These are phyloP conservation scores for Rosa chinensis DNA, from an alignment of 306 rosid genomes.

Conservation along the genomic window DNA sequence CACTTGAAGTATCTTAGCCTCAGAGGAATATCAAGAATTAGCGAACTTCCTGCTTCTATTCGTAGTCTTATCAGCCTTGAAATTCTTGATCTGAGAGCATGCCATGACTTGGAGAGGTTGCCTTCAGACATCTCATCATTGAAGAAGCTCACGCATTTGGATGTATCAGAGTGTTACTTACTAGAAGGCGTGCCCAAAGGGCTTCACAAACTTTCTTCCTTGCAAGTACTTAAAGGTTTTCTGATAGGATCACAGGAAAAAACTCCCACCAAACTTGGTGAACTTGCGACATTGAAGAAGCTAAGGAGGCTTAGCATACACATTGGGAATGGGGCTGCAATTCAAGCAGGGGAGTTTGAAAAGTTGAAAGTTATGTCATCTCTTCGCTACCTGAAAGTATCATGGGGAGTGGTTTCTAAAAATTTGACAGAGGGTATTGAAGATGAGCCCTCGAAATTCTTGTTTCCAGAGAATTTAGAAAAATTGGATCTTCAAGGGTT, in stretches of 20 bases:
- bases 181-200: constrained; percentile 45
- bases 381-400: constrained; percentile 22
- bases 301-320: constrained; percentile 31
- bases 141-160: constrained; percentile 39
- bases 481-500: constrained; percentile 34
- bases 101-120: constrained; percentile 32
- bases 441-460: not conserved
- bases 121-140: constrained; percentile 26
- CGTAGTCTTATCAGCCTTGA: constrained; percentile 1
- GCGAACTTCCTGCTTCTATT: constrained; percentile 14
- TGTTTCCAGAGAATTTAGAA: not conserved
- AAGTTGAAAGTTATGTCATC: not conserved
- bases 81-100: constrained; percentile 36
- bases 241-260: constrained; percentile 2
- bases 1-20: constrained; percentile 32
- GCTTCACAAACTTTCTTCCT: constrained; percentile 19
- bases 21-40: constrained; percentile 32
- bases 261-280: constrained; percentile 3
- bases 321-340: constrained; percentile 21
- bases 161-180: constrained; percentile 38
- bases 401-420: constrained; percentile 19
- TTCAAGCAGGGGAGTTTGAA: not conserved
- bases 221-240: constrained; percentile 48
- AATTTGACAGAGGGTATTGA: too few species aligned
- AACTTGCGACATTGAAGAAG: not conserved